Conservation (phyloP, 2,329 filamentous ascomycete species). For the Xylariaceae sp. region DNA sequence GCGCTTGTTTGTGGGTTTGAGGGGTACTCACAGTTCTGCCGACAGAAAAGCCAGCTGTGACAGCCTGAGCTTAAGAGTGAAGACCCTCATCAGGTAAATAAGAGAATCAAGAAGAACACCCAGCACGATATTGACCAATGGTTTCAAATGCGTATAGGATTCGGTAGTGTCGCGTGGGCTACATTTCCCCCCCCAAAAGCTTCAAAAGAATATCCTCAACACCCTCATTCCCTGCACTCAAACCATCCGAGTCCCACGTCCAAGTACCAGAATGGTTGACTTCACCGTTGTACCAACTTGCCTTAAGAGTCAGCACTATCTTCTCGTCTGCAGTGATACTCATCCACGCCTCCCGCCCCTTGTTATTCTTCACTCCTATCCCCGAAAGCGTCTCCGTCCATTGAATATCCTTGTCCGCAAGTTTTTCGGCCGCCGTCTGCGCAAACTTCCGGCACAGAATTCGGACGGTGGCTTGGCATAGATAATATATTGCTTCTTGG, state of each 20-base stretch:
- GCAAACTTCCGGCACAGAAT: constrained; percentile 24
- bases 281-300: constrained; percentile 15
- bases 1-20: no score
- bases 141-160: no score
- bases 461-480: constrained; percentile 41
- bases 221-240: background rate
- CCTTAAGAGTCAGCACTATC: constrained; percentile 36
- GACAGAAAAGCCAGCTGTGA: no score
- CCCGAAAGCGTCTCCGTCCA: constrained; percentile 26
- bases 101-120: no score
- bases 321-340: constrained; percentile 37
- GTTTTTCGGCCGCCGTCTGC: constrained; percentile 10
- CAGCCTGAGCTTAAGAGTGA: no score
- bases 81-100: no score
- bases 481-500: constrained; percentile 43
- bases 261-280: constrained; percentile 9
- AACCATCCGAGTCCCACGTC: constrained; percentile 23
- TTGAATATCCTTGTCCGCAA: constrained; percentile 24
- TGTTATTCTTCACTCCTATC: constrained; percentile 22
- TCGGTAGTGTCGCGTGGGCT: background rate
- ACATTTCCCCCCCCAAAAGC: constrained; percentile 15
- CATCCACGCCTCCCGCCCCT: constrained; percentile 19
- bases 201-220: constrained; percentile 17
- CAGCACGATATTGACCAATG: no score
- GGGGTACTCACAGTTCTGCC: no score